Evolutionary conservation across 2,329 filamentous ascomycete genomes (phyloP), one percentile per base, ranked within the genome.

Genomic region (Rutstroemia sp.): DNA sequence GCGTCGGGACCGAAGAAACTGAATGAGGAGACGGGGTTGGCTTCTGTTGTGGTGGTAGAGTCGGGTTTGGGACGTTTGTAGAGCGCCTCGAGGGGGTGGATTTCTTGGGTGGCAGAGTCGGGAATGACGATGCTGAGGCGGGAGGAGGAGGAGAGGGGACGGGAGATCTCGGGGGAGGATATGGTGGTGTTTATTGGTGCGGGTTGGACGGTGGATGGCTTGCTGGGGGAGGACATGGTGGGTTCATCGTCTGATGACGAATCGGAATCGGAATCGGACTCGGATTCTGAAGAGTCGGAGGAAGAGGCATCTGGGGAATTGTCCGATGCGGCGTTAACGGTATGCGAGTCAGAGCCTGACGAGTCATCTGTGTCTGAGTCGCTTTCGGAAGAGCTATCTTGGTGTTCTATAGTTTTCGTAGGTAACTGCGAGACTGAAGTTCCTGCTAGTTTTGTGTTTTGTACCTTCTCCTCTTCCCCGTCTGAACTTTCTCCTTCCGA

Each of bases 71-170:
- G 72, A 4, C 83, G 83, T 73, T 96, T 97, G 78, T 95, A 99
- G 2, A 97, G 80, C 0, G 90, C 90, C 74, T 97, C 92, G 1
- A 97, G 79, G 0, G 94, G 92, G 64, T 97, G 92, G 0, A 96
- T 75, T 46, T 45, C 44, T 37, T 78, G 25, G 6, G 9, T 78
- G 56, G 82, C 80, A 48, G 63, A 59, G 19, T 55, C 52, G 10
- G 67, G 65, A 47, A 68, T 68, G 64, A 77, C 78, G 69, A 84
- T 81, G 25, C 75, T 78, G 45, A 85, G 70, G 48, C 75, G 23
- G 23, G 23, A 70, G 3, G 79, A 77, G 1, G 80, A 82, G 59
- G 75, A 75, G 58, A 58, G 58, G 2, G 65, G 61, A 25, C 61
- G 23, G 38, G 42, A n/a, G 25, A n/a, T 53, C 49, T 42, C 48